A percentile compares a stretch with the other conserved stretches of the same genome.
Conservation (phyloP, 2,329 filamentous ascomycete species). For the Zasmidium angulare region DNA sequence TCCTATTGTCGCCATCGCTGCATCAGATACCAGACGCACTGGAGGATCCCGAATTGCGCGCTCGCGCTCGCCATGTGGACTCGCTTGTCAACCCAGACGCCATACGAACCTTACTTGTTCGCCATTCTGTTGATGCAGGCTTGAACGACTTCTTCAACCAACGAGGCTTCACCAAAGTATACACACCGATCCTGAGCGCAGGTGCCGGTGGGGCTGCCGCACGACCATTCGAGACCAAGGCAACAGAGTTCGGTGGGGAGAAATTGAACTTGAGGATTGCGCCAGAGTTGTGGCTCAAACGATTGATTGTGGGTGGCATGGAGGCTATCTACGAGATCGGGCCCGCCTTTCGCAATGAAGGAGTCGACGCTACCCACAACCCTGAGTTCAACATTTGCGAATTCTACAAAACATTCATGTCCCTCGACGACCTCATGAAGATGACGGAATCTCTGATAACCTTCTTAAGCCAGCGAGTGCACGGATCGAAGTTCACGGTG, state of each 20-base stretch:
- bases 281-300: slow-evolving; percentile 92
- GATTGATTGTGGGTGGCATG: slow-evolving; percentile 83
- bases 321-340: slow-evolving; percentile 92
- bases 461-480: slow-evolving; percentile 15
- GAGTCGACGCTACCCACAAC: slow-evolving; percentile 84
- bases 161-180: slow-evolving; percentile 78
- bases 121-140: slow-evolving; percentile 71
- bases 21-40: slow-evolving; percentile 74
- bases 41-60: slow-evolving; percentile 68
- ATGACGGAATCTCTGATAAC: slow-evolving; percentile 71
- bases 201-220: slow-evolving; percentile 85
- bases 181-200: slow-evolving; percentile 82
- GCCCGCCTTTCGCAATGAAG: slow-evolving; percentile 87
- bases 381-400: slow-evolving; percentile 98
- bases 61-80: slow-evolving; percentile 79
- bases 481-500: no score
- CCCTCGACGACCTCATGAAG: slow-evolving; percentile 70
- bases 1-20: slow-evolving; percentile 73
- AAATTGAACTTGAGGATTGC: slow-evolving; percentile 81
- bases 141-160: slow-evolving; percentile 73
- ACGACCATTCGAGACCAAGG: slow-evolving; percentile 77
- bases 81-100: slow-evolving; percentile 72
- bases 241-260: slow-evolving; percentile 72
- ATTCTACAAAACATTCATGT: slow-evolving; percentile 86
- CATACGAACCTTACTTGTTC: slow-evolving; percentile 69